Base-by-base conservation (phyloP, 1,284 basidiomycete genomes). In the Cutaneotrichosporon sp. region DNA sequence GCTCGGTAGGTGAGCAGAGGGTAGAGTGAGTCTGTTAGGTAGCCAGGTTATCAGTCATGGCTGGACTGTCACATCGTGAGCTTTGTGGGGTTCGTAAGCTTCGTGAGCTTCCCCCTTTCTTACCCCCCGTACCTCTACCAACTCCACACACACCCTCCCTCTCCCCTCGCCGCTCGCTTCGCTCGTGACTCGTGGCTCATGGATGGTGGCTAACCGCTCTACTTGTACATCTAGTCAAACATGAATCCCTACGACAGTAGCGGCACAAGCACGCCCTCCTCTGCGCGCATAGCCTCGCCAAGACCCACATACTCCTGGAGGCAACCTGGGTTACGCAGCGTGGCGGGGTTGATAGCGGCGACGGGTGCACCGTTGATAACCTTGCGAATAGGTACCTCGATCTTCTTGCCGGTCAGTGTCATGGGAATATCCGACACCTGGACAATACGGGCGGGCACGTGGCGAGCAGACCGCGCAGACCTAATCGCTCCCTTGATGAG, bases 351-450 rank as follows among this genome's bases (percentile, higher is more conserved):
- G 67, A 92, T 87, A 65, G 82, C 86, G 38, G 84, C 84, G 56
- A 89, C 72, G 13, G 86, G 82, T 0, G 89, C 86, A n/a, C 91
- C 90, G 76, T 92, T 91, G 82, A 92, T 88, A 70, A 92, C 87
- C 65, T 78, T 76, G 46, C 76, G 71, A 59, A 76, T 70, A n/a
- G 73, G 70, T 30, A 76, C 76, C 78, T 94, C 92, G 58, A 93
- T 90, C 52, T 88, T 86, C 77, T 94, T 95, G 38, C 89, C 89
- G 69, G 93, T 94, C 61, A 92, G 81, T 14, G 92, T 95, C 77
- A 92, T 89, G 16, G 91, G 91, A 32, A 92, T 85, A 76, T 91
- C 90, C 11, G 76, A 69, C 5, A 89, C 89, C 73, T 87, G 85
- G 18, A 90, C 80, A 65, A 91, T 86, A 79, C 82, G 82, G 46